Base-by-base conservation (phyloP, 345 rosid genomes). In the Gossypioides kirkii region DNA sequence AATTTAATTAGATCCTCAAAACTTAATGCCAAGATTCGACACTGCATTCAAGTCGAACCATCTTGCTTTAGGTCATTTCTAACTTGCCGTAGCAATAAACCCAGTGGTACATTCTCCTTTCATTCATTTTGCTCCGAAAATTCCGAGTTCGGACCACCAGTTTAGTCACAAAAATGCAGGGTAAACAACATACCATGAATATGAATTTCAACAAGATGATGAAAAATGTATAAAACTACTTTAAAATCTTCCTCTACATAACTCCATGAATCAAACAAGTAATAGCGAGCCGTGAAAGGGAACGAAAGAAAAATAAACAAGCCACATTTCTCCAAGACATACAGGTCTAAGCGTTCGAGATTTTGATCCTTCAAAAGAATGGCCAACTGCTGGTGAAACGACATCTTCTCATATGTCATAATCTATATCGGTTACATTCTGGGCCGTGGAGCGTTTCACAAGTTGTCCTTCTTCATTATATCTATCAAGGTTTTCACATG, bases 401-500 rank as follows among this genome's bases (percentile, higher is more conserved):
- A 25, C 11, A 2, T 32, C 28, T 11, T 23, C 53, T 84, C 85
- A 90, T 75, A 90, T 76, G 74, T 90, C 91, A 59, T 92, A 90
- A 79, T 94, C 97, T 63, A 94, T 84, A 79, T 94, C 98, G 1
- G 98, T 88, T 63, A 83, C 42, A 74, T 94, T 90, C 79, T 86
- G 97, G 2, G 86, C 82, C 59, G 77, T 81, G 5, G 98, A 92
- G n/a, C 20, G 86, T 84, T 83, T 89, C 26, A 89, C 84, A 0
- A 94, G 88, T 76, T 53, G 76, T 52, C 77, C 91, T 72, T 84
- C 88, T 82, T 94, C 98, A 46, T 94, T 89, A 52, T 90, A 92
- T 76, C 79, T 86, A 77, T 94, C 98, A 45, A 94, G 95, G 77
- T 94, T 92, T 79, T 90, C 92, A 20, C 98, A 94, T 0, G 98